phyloP scores from a whole-genome alignment of 1,139 yeast species.

The Candida neerlandica region DNA sequence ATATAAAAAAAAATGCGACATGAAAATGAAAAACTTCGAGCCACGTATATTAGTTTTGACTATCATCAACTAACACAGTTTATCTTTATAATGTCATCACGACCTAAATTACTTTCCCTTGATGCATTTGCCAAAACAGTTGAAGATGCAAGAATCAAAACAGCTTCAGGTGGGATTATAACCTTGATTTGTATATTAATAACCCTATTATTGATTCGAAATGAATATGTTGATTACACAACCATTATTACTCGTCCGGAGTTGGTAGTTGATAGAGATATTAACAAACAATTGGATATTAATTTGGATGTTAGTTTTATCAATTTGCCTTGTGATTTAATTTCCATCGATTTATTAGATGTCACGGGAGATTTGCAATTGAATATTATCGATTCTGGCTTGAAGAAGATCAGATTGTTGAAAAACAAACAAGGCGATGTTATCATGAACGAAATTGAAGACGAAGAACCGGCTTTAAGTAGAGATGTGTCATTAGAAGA shows the following conservation, averaged over 20 bases:
- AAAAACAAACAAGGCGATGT: conserved; percentile 27
- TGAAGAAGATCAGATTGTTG: conserved; percentile 67
- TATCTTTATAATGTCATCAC: conserved; percentile 16
- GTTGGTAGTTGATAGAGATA: conserved; percentile 84
- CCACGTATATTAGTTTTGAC: conserved; percentile 7
- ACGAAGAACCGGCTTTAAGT: conserved; percentile 31
- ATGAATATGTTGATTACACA: conserved; percentile 78
- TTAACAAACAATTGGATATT: conserved; percentile 74
- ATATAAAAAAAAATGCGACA: neutral
- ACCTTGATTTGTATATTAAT: conserved; percentile 70
- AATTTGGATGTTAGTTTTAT: conserved; percentile 84
- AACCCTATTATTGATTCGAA: conserved; percentile 62
- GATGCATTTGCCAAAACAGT: conserved; percentile 95
- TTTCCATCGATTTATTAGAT: conserved; percentile 62
- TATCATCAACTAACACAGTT: neutral
- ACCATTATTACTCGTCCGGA: conserved; percentile 73
- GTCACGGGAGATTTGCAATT: conserved; percentile 81
- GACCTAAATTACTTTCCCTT: conserved; percentile 59
- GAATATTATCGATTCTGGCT: conserved; percentile 71
- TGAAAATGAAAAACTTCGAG: conserved; percentile 1
- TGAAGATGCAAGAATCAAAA: conserved; percentile 87
- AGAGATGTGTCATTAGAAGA: conserved; percentile 33
- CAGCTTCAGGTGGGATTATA: conserved; percentile 87
- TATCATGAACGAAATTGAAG: conserved; percentile 27
- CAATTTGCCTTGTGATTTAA: conserved; percentile 74